phyloP scores from a whole-genome alignment of 169 alveolate genomes.

The Cryptosporidium tyzzeri region DNA sequence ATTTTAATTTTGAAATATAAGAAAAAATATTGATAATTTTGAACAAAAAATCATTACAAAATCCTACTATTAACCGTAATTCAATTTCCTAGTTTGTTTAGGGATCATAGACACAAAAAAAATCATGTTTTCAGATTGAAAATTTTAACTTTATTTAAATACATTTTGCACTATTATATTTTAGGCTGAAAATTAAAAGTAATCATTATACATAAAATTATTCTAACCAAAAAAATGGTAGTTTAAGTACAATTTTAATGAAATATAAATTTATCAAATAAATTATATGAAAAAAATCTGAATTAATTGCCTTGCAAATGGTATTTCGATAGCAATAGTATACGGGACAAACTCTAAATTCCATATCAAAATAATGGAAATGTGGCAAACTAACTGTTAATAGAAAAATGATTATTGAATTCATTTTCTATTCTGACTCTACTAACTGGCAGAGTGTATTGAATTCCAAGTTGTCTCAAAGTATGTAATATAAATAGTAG shows the following conservation, averaged over 20 bases:
- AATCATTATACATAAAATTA: too few species aligned
- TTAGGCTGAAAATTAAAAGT: too few species aligned
- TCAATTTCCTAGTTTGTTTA: too few species aligned
- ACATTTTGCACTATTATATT: too few species aligned
- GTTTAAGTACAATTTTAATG: not conserved
- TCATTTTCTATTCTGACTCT: slow-evolving; percentile 63
- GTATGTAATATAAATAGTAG: slow-evolving; percentile 62
- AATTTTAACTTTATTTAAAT: too few species aligned
- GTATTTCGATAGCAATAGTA: not conserved
- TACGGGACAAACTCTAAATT: not conserved
- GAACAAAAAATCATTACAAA: not conserved
- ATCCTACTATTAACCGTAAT: too few species aligned
- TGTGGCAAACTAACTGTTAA: not conserved
- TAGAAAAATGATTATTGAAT: slow-evolving; percentile 13
- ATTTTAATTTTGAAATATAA: too few species aligned
- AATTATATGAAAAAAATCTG: not conserved
- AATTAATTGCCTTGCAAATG: not conserved
- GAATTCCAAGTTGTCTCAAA: slow-evolving; percentile 69
- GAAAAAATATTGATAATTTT: too few species aligned
- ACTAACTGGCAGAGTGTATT: slow-evolving; percentile 68
- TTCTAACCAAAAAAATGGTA: not conserved
- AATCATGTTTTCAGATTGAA: too few species aligned
- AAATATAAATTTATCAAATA: too few species aligned
- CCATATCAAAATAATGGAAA: not conserved
- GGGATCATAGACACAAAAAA: too few species aligned